phyloP scores from a whole-genome alignment of 352 stramenopile species.

The Globisporangium barbulae region DNA sequence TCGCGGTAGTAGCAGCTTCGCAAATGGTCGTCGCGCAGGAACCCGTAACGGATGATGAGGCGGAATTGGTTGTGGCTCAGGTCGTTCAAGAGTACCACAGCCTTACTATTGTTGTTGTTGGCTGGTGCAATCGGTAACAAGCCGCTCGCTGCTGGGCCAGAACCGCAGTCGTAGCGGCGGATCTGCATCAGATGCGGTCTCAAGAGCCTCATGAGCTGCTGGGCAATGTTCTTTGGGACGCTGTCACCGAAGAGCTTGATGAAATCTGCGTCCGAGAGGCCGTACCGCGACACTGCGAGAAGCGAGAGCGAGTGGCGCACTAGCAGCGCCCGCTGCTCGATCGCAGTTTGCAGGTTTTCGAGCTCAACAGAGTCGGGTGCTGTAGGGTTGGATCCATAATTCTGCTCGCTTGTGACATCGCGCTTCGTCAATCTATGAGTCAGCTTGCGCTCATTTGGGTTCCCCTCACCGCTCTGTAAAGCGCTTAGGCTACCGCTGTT shows the following conservation, averaged over 20 bases:
- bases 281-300: slow-evolving; percentile 64
- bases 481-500: background rate
- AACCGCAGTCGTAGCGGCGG: slow-evolving; percentile 43
- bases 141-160: background rate
- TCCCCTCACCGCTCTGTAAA: slow-evolving; percentile 4
- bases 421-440: slow-evolving; percentile 5
- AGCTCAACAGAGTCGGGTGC: slow-evolving; percentile 34
- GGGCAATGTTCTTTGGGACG: slow-evolving; percentile 34
- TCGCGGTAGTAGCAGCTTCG: slow-evolving; percentile 71
- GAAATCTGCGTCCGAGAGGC: slow-evolving; percentile 63
- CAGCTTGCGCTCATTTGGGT: slow-evolving; percentile 10
- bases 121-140: background rate
- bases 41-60: slow-evolving; percentile 68
- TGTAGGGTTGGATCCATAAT: background rate
- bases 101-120: slow-evolving; percentile 5
- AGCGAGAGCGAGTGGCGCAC: slow-evolving; percentile 73
- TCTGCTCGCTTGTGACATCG: slow-evolving; percentile 2
- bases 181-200: slow-evolving; percentile 75
- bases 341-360: slow-evolving; percentile 40
- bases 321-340: slow-evolving; percentile 71
- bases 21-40: slow-evolving; percentile 61
- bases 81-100: slow-evolving; percentile 57
- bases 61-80: slow-evolving; percentile 78
- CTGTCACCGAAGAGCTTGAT: slow-evolving; percentile 49
- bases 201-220: slow-evolving; percentile 48